Percentiles rank a stretch among this genome's conserved stretches.
Conservation (phyloP, 2,329 filamentous ascomycete species). For the Colletotrichum liaoningense region DNA sequence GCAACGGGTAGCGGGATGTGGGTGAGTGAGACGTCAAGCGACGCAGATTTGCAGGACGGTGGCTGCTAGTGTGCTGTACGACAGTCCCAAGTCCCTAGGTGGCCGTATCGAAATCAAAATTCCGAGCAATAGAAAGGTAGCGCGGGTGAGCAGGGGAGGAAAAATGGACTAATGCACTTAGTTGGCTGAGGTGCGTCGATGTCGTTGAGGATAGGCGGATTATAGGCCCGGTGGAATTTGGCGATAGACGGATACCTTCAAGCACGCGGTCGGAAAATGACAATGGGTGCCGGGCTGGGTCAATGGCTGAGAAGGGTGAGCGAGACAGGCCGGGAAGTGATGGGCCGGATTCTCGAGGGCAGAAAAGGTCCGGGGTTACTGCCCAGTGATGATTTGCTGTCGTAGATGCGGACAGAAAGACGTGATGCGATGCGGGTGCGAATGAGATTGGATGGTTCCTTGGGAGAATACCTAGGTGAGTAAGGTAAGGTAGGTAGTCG, state of each 20-base stretch:
- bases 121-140: not conserved
- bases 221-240: not conserved
- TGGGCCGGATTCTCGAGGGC: not conserved
- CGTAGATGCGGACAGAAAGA: not conserved
- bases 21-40: not conserved
- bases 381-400: not conserved
- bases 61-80: not conserved
- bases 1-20: slow-evolving; percentile 5
- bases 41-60: not conserved
- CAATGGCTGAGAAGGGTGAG: not conserved
- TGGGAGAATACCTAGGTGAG: too few species aligned
- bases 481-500: not conserved
- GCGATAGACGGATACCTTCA: not conserved
- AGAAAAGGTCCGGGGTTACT: not conserved
- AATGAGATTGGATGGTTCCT: not conserved
- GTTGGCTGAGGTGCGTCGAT: not conserved
- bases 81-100: too few species aligned
- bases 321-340: not conserved
- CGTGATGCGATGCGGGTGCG: not conserved
- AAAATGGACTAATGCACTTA: not conserved
- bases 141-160: not conserved
- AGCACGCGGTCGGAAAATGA: not conserved
- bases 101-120: not conserved
- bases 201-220: not conserved
- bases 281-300: not conserved